Evolutionary conservation across 108 stramenopile species (phyloP), one percentile per base, ranked within the genome.

Genomic region (Seminavis robusta): DNA sequence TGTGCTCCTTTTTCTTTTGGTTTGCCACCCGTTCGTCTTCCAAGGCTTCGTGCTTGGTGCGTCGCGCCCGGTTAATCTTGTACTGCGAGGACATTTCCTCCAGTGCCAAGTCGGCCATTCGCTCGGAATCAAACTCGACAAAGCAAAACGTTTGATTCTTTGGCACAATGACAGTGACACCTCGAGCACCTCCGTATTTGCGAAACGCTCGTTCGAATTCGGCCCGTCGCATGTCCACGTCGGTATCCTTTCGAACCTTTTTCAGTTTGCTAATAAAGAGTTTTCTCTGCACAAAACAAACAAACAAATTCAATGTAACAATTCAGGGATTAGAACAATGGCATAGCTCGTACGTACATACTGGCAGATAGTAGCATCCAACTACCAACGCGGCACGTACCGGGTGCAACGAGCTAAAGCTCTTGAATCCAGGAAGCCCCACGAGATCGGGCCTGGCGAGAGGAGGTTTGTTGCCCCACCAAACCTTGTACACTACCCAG

Each of bases 181-280:
- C 84, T 8, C 67, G 73, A 11, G 76, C 70, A 34, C 90, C 90
- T 45, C 90, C 90, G 67, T 86, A 92, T 58, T 84, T 81, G 3
- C 83, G 80, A 64, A 92, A 92, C 8, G 84, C 87, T 15, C 91
- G 84, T 67, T 92, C 91, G 47, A 92, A 48, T 59, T 86, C 83
- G 19, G 91, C 91, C 25, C 81, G 71, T 4, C 91, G 86, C 25
- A 86, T 42, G 21, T 92, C 91, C 42, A 92, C 68, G 30, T 92
- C 86, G 13, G 79, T 61, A n/a, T 85, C 72, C 11, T 80, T 48
- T 21, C 34, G 50, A 23, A 92, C 68, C 36, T 77, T 82, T 28
- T 75, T 33, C n/a, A 92, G 63, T 28, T 66, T 69, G 31, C 68
- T 72, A 51, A 92, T 48, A 61, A 92, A 92, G 15, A 92, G 47